Evolutionary conservation across 2,329 filamentous ascomycete genomes (phyloP), one percentile per base, ranked within the genome.

Genomic region (Exophiala bonariae): DNA sequence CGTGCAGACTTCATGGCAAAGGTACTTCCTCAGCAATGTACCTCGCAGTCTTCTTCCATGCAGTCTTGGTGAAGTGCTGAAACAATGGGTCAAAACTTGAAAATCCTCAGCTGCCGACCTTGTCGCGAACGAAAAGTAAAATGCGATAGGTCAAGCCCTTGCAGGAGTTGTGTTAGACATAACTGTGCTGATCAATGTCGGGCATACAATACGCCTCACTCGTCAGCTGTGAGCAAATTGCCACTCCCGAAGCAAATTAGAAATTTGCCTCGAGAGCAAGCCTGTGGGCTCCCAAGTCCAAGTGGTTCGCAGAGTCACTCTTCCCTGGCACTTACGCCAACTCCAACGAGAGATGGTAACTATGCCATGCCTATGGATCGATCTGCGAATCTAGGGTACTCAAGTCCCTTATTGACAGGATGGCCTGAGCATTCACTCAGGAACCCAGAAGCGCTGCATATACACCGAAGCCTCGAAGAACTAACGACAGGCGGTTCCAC

Each of bases 51-150:
- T 26, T 6, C 11, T 26, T 11, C 6, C 23, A 26, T 26, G 6
- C 6, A 6, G 11, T 26, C 23, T 26, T 11, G n/a, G n/a, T n/a
- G n/a, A n/a, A n/a, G n/a, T n/a, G n/a, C 23, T 26, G 23, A 26
- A 26, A 11, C 23, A 6, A 34, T 34, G 32, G 17, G 17, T n/a
- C 32, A 34, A 8, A 14, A 34, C n/a, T 34, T 18, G 6, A 47
- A 42, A 31, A 19, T 47, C 26, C 50, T 66, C 16, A 66, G 61
- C 47, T 66, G 63, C 36, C 59, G 62, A 14, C 62, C 60, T 9
- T 66, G 63, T 47, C 54, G 63, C 28, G 53, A 58, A 33, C 63
- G 65, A 40, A 66, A 66, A 47, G 55, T 66, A 6, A 59, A 59
- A 43, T 66, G 63, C 49, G 62, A 66, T 44, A 61, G 63, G 19